phyloP scores from a whole-genome alignment of 352 stramenopile species.

The Thalassiosira ordinaria region DNA sequence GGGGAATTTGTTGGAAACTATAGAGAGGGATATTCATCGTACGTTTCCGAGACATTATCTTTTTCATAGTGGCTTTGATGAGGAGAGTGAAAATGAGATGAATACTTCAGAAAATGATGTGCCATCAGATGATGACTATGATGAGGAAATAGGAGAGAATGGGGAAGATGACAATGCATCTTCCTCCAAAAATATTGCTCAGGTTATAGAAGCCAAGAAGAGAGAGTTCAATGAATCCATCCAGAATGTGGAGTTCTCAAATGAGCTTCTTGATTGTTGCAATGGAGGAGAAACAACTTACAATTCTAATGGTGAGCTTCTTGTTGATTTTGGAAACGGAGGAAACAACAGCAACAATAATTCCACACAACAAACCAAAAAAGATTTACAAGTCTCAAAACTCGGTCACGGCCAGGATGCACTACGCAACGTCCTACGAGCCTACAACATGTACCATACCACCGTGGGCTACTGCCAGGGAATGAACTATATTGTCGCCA shows the following conservation, averaged over 20 bases:
- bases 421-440: conserved; percentile 91
- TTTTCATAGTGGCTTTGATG: too few relatives aligned
- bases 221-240: conserved; percentile 39
- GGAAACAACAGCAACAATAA: background rate
- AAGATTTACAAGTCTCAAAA: too few relatives aligned
- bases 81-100: conserved; percentile 15
- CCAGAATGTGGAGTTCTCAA: background rate
- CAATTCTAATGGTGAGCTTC: background rate
- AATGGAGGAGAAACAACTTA: background rate
- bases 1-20: too few relatives aligned
- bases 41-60: conserved; percentile 87
- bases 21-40: conserved; percentile 86
- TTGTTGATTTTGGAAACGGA: background rate
- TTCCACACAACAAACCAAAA: too few relatives aligned
- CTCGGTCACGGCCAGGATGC: conserved; percentile 91
- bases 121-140: background rate
- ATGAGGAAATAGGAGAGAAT: background rate
- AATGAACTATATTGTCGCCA: conserved; percentile 88
- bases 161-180: too few relatives aligned
- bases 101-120: too few relatives aligned
- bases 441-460: conserved; percentile 92
- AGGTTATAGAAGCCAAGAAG: background rate
- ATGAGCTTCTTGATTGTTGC: background rate
- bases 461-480: conserved; percentile 88
- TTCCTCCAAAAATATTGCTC: background rate